phyloP scores from a whole-genome alignment of 176 grass and related monocot genomes.

The Raddia guianensis region DNA sequence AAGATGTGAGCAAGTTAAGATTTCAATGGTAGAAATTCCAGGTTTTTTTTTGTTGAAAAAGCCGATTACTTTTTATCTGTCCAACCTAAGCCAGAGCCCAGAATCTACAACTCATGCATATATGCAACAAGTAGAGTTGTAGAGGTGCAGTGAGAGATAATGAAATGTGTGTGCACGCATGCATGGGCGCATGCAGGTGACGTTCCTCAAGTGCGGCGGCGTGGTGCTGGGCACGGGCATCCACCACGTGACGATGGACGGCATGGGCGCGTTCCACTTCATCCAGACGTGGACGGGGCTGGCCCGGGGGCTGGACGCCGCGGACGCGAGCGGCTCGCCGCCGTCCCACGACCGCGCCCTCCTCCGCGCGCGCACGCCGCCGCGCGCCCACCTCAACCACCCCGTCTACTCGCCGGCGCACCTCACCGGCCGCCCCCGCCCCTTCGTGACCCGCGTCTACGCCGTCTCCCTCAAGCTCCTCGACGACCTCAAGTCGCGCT shows the following conservation, averaged over 20 bases:
- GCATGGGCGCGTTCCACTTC: slow-evolving; percentile 54
- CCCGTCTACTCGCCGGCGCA: slow-evolving; percentile 38
- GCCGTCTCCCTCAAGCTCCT: slow-evolving; percentile 42
- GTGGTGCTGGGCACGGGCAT: slow-evolving; percentile 51
- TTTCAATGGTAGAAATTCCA: no score
- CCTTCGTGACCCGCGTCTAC: slow-evolving; percentile 48
- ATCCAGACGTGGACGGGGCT: slow-evolving; percentile 50
- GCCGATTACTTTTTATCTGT: no score
- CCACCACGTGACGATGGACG: slow-evolving; percentile 59
- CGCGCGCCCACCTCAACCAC: slow-evolving; percentile 40
- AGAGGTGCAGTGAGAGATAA: no score
- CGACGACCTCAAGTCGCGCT: slow-evolving; percentile 34
- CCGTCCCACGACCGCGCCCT: slow-evolving; percentile 60
- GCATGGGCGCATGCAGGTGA: slow-evolving; percentile 39
- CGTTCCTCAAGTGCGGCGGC: slow-evolving; percentile 58
- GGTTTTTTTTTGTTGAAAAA: no score
- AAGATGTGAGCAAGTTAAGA: no score
- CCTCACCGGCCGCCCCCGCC: slow-evolving; percentile 5
- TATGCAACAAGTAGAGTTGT: no score
- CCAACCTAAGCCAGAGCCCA: no score
- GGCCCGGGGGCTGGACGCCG: slow-evolving; percentile 27
- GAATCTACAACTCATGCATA: no score
- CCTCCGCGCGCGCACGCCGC: slow-evolving; percentile 49
- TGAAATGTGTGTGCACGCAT: neutral
- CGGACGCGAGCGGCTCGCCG: neutral